These are phyloP conservation scores for Penicillium griseofulvum DNA, from an alignment of 2,329 filamentous ascomycete genomes.

Conservation along the genomic window DNA sequence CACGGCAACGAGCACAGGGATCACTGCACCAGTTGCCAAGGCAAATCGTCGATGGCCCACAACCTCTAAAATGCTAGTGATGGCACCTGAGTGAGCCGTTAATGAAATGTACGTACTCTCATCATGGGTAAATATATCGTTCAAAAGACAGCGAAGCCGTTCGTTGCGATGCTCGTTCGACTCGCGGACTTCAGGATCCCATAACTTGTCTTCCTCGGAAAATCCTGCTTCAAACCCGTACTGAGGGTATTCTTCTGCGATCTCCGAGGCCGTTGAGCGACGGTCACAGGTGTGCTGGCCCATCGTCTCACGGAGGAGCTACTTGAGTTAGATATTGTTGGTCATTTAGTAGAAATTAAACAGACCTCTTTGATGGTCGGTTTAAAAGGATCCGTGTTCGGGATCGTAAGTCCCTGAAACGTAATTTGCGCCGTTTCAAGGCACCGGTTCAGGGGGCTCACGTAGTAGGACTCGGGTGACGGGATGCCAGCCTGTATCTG, in stretches of 20 bases:
- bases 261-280: constrained; percentile 50
- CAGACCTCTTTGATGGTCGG: constrained; percentile 56
- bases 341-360: neutral
- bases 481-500: constrained; percentile 52
- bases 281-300: constrained; percentile 63
- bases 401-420: constrained; percentile 50
- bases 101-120: constrained; percentile 51
- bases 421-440: constrained; percentile 56
- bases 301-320: constrained; percentile 57
- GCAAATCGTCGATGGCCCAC: constrained; percentile 48
- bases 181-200: constrained; percentile 51
- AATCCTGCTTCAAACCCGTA: constrained; percentile 56
- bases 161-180: constrained; percentile 48
- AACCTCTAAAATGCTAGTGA: constrained; percentile 52
- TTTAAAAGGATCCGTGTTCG: constrained; percentile 47
- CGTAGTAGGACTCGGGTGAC: constrained; percentile 55
- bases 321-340: neutral
- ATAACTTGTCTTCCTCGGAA: constrained; percentile 54
- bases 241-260: constrained; percentile 49
- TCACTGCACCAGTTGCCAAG: constrained; percentile 51
- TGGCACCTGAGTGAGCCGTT: constrained; percentile 60
- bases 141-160: constrained; percentile 48
- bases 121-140: constrained; percentile 54
- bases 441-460: constrained; percentile 58
- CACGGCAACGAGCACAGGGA: constrained; percentile 52